Evolutionary conservation across 129 eudicot genomes (phyloP).

Genomic region (Arctium minus): DNA sequence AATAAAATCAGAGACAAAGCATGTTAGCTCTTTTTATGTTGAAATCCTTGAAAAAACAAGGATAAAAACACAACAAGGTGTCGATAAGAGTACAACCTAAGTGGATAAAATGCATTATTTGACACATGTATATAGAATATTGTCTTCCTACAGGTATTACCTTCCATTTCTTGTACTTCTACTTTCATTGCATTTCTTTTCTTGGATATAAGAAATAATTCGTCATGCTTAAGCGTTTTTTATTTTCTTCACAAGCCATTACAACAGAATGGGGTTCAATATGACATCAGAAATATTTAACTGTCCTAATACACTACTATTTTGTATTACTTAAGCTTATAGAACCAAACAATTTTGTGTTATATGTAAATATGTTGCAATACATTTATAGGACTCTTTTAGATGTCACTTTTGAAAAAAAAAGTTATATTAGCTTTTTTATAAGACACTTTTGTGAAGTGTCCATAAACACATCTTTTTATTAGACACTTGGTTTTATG

Average conservation of each 20-base stretch:
- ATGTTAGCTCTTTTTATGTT: neutral
- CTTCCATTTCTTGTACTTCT: neutral
- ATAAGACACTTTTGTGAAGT: neutral
- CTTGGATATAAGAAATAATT: neutral
- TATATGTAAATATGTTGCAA: neutral
- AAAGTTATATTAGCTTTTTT: neutral
- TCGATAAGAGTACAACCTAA: neutral
- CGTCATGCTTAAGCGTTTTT: neutral
- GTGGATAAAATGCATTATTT: neutral
- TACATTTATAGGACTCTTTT: neutral
- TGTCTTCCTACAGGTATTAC: neutral
- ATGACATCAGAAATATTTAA: too few species aligned
- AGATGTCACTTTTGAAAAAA: neutral
- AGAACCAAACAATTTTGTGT: neutral
- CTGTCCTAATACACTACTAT: neutral
- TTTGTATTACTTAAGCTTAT: neutral
- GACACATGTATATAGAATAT: neutral
- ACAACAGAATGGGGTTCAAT: neutral
- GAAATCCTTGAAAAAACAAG: neutral
- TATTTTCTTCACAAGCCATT: neutral
- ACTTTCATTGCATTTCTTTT: neutral
- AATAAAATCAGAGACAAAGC: neutral
- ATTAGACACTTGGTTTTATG: too few species aligned
- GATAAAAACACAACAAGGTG: neutral
- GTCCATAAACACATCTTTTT: too few species aligned